phyloP scores from a whole-genome alignment of 371 early-diverging fungal species.

The Mortierella sp. region DNA sequence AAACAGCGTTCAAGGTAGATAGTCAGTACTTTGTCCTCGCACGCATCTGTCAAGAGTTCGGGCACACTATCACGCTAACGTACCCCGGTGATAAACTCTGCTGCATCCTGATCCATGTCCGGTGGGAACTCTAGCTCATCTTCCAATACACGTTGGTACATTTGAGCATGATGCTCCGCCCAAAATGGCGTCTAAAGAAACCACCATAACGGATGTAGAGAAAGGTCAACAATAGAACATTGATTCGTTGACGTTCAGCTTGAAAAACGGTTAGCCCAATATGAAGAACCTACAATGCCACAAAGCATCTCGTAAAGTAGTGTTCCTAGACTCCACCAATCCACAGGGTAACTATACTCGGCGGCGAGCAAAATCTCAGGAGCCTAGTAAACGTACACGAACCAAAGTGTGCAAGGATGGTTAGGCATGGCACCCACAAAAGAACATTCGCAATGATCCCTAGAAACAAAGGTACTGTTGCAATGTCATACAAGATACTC shows the following conservation, averaged over 20 bases:
- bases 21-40: too few species aligned
- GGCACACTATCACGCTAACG: too few species aligned
- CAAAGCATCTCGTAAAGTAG: slow-evolving; percentile 88
- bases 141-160: slow-evolving; percentile 85
- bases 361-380: slow-evolving; percentile 90
- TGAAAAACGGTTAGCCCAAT: background rate
- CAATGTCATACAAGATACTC: slow-evolving; percentile 71
- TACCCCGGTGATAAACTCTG: slow-evolving; percentile 70
- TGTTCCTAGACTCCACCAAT: slow-evolving; percentile 98
- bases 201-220: too few species aligned
- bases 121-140: slow-evolving; percentile 80
- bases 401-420: background rate
- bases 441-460: too few species aligned
- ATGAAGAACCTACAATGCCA: slow-evolving; percentile 64
- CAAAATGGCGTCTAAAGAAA: slow-evolving; percentile 77
- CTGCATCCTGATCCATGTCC: slow-evolving; percentile 67
- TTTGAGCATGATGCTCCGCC: slow-evolving; percentile 78
- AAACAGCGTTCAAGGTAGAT: too few species aligned
- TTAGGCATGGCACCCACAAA: too few species aligned
- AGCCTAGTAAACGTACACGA: slow-evolving; percentile 58
- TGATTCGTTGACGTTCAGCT: too few species aligned
- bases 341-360: slow-evolving; percentile 88
- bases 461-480: too few species aligned
- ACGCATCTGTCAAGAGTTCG: too few species aligned
- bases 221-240: too few species aligned